Evolutionary conservation across 768 basidiomycete genomes (phyloP).

Genomic region (Lactifluus subvellereus): DNA sequence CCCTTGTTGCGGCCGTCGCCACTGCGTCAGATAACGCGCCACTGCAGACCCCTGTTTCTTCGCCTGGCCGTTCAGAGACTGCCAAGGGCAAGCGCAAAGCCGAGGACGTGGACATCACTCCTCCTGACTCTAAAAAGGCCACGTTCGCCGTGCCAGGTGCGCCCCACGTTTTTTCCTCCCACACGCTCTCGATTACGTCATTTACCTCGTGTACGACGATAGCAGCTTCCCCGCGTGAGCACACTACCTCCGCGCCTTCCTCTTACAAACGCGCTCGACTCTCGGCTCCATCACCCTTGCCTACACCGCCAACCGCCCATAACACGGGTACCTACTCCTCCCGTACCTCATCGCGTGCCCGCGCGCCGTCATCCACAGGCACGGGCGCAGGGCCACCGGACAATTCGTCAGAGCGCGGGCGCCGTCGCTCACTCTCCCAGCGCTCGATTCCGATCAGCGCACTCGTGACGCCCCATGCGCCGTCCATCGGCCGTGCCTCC

Average conservation of each 20-base stretch:
- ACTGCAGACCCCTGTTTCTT: constrained; percentile 17
- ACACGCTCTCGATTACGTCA: constrained; percentile 21
- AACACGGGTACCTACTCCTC: constrained; percentile 43
- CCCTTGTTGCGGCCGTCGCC: constrained; percentile 24
- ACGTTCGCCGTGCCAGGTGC: constrained; percentile 60
- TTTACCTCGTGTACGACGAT: not conserved
- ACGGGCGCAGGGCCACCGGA: constrained; percentile 1
- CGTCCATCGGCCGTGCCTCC: constrained; percentile 51
- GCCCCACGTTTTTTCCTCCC: constrained; percentile 27
- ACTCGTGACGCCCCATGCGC: constrained; percentile 70
- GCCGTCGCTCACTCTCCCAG: constrained; percentile 45
- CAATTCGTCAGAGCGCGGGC: constrained; percentile 8
- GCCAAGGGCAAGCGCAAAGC: constrained; percentile 66
- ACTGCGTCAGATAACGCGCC: constrained; percentile 29
- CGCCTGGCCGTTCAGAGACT: constrained; percentile 30
- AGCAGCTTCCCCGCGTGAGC: constrained; percentile 29
- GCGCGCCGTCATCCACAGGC: constrained; percentile 24
- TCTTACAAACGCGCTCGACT: constrained; percentile 69
- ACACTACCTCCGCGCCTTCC: constrained; percentile 54
- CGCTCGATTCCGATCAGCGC: constrained; percentile 77
- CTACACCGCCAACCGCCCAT: constrained; percentile 36
- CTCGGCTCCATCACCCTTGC: constrained; percentile 37
- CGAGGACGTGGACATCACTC: constrained; percentile 64
- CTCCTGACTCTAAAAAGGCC: constrained; percentile 55
- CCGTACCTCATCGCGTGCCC: constrained; percentile 28